Percentiles rank a stretch among this genome's conserved stretches.
phyloP scores from a whole-genome alignment of 1,284 basidiomycete genomes.

The Sanghuangporus baumii region DNA sequence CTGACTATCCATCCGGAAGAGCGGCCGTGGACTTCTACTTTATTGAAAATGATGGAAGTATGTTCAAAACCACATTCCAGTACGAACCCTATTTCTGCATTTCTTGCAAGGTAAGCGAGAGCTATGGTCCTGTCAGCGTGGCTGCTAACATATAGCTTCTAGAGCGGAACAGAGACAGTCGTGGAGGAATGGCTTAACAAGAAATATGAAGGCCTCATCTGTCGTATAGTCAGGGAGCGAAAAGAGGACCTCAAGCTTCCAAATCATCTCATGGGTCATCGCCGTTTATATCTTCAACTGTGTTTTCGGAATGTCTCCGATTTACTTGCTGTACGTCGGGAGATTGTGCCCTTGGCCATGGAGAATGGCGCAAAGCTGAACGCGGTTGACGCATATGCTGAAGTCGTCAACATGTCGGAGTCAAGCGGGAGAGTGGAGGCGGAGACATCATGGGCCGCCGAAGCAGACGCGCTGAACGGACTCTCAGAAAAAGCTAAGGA shows the following conservation, averaged over 20 bases:
- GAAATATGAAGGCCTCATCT: slow-evolving; percentile 85
- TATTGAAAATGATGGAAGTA: slow-evolving; percentile 92
- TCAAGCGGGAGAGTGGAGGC: slow-evolving; percentile 59
- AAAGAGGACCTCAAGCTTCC: slow-evolving; percentile 96
- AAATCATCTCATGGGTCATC: slow-evolving; percentile 93
- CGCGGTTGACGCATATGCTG: slow-evolving; percentile 96
- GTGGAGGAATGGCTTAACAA: slow-evolving; percentile 97
- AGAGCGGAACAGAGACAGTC: slow-evolving; percentile 83
- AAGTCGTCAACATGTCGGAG: slow-evolving; percentile 83
- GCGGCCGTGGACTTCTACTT: slow-evolving; percentile 97
- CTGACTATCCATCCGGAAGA: slow-evolving; percentile 74
- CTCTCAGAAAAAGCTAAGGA: slow-evolving; percentile 44
- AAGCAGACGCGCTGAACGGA: slow-evolving; percentile 33
- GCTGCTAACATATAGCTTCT: slow-evolving; percentile 6
- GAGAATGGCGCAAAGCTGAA: slow-evolving; percentile 92
- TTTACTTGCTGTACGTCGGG: slow-evolving; percentile 81
- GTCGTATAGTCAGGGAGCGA: slow-evolving; percentile 71
- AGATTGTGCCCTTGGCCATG: slow-evolving; percentile 85
- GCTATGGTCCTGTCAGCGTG: not conserved
- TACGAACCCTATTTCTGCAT: slow-evolving; percentile 97
- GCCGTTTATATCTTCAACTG: slow-evolving; percentile 83
- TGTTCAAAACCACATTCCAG: slow-evolving; percentile 92
- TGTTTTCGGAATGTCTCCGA: slow-evolving; percentile 93
- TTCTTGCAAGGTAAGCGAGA: slow-evolving; percentile 68
- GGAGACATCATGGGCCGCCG: slow-evolving; percentile 61